Percentiles rank a stretch among this genome's conserved stretches.
phyloP scores from a whole-genome alignment of 1,284 basidiomycete species.

The Melanopsichium pennsylvanicum region DNA sequence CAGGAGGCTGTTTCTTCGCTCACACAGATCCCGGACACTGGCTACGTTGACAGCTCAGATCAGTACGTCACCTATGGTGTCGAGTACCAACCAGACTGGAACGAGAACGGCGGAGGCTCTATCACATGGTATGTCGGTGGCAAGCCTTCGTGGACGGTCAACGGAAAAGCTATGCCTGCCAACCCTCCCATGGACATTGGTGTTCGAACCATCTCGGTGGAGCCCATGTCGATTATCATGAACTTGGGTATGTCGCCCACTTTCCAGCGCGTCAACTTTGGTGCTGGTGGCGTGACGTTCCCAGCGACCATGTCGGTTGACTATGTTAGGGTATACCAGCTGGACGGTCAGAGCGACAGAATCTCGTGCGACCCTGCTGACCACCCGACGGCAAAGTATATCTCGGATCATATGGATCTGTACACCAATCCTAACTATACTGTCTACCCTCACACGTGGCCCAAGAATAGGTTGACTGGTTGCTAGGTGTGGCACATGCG shows the following conservation, averaged over 20 bases:
- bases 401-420: conserved; percentile 54
- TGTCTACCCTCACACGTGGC: conserved; percentile 40
- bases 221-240: conserved; percentile 63
- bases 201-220: conserved; percentile 52
- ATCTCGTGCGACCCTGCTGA: conserved; percentile 59
- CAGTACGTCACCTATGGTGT: conserved; percentile 56
- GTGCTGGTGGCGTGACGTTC: conserved; percentile 39
- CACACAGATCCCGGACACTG: conserved; percentile 52
- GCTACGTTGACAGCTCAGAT: conserved; percentile 42
- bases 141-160: conserved; percentile 58
- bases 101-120: conserved; percentile 53
- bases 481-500: conserved; percentile 15
- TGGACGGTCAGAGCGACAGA: conserved; percentile 36
- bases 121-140: conserved; percentile 61
- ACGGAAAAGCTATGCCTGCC: conserved; percentile 34
- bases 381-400: conserved; percentile 62
- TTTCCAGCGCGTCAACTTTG: conserved; percentile 59
- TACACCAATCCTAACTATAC: conserved; percentile 64
- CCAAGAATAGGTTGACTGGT: conserved; percentile 55
- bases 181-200: conserved; percentile 47
- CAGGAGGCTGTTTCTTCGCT: conserved; percentile 65
- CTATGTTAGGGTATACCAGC: conserved; percentile 60
- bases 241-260: conserved; percentile 60
- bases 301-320: conserved; percentile 55
- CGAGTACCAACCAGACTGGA: conserved; percentile 63